These are phyloP conservation scores for Halophytophthora polymorphica DNA, from an alignment of 352 stramenopile species.

Conservation along the genomic window DNA sequence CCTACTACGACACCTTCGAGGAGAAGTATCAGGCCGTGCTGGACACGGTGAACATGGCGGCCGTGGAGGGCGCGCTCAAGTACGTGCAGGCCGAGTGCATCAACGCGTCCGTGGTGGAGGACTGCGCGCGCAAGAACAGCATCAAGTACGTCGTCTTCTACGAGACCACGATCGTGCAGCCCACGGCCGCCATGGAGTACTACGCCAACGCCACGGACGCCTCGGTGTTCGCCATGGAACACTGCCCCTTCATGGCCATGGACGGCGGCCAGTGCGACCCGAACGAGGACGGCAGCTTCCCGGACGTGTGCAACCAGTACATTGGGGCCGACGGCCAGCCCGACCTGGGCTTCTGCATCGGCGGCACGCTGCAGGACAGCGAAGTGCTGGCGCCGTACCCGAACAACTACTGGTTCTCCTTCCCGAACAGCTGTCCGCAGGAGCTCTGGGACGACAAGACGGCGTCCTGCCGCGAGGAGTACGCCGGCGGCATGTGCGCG, in stretches of 20 bases:
- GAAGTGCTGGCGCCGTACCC: conserved; percentile 66
- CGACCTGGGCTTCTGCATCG: conserved; percentile 50
- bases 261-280: conserved; percentile 54
- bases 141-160: conserved; percentile 66
- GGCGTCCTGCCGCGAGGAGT: conserved; percentile 26
- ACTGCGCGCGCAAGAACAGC: conserved; percentile 56
- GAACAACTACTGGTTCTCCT: conserved; percentile 81
- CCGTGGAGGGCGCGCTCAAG: conserved; percentile 54
- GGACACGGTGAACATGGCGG: conserved; percentile 52
- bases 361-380: conserved; percentile 33
- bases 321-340: conserved; percentile 34
- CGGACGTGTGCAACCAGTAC: conserved; percentile 52
- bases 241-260: conserved; percentile 56
- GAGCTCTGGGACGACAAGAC: conserved; percentile 44
- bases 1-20: conserved; percentile 40
- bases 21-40: conserved; percentile 37
- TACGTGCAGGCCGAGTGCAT: conserved; percentile 67
- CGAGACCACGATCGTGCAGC: conserved; percentile 52
- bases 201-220: conserved; percentile 34
- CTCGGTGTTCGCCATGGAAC: conserved; percentile 35
- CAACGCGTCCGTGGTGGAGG: conserved; percentile 30
- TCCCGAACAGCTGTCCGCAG: conserved; percentile 64
- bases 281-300: conserved; percentile 33
- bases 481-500: conserved; percentile 42
- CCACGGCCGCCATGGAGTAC: conserved; percentile 32